Conservation (phyloP, 2,329 filamentous ascomycete genomes). For the Colletotrichum siamense region DNA sequence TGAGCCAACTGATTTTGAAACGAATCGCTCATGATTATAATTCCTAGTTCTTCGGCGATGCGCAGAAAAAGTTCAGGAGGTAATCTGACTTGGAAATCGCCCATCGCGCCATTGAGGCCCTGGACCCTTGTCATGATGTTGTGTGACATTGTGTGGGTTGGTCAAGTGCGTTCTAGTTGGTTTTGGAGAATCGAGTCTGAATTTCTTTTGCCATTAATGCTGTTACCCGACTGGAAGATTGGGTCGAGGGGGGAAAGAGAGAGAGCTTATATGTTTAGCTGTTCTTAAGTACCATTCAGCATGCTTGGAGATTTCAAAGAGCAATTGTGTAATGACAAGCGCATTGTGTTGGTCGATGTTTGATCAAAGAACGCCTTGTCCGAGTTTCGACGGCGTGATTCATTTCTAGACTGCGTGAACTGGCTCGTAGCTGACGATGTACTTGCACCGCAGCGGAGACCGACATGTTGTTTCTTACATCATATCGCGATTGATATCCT, state of each 20-base stretch:
- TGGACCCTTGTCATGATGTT: not conserved
- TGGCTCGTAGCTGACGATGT: constrained; percentile 1
- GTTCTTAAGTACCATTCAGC: not conserved
- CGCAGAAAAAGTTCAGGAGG: not conserved
- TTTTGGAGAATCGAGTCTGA: not conserved
- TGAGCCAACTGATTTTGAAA: not conserved
- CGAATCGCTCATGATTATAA: not conserved
- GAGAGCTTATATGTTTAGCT: not conserved
- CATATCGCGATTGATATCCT: constrained; percentile 9
- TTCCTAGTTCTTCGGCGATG: not conserved
- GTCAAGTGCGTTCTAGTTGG: not conserved
- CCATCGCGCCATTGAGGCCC: not conserved
- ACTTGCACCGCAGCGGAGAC: constrained; percentile 6
- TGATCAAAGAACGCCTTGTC: not conserved
- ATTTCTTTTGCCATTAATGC: not conserved
- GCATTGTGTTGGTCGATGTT: not conserved
- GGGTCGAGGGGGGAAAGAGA: not conserved
- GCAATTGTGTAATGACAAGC: not conserved
- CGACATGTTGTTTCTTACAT: constrained; percentile 8
- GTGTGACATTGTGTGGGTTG: not conserved
- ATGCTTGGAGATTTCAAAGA: not conserved
- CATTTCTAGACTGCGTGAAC: constrained; percentile 21
- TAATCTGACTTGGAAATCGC: not conserved
- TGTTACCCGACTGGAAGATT: not conserved
- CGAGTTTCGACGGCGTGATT: constrained; percentile 3